These are phyloP conservation scores for Chlorencoelia australis DNA, from an alignment of 2,329 filamentous ascomycete genomes.

Conservation along the genomic window DNA sequence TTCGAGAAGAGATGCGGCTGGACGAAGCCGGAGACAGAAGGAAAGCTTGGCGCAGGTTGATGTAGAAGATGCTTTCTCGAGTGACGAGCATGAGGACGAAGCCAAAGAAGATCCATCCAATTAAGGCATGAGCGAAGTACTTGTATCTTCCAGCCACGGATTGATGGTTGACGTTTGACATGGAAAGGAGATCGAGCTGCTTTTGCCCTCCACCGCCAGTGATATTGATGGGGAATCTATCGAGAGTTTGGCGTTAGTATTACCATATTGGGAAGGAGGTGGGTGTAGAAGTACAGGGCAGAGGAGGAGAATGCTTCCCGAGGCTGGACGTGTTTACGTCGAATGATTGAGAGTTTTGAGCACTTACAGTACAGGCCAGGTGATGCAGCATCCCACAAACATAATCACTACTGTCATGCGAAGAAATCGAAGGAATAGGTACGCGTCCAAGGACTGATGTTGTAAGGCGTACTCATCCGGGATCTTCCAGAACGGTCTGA, in stretches of 20 bases:
- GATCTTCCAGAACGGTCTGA: slow-evolving; percentile 54
- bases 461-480: slow-evolving; percentile 74
- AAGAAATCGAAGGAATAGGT: slow-evolving; percentile 81
- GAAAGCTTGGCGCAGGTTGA: slow-evolving; percentile 89
- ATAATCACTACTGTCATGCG: slow-evolving; percentile 70
- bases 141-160: slow-evolving; percentile 44
- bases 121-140: slow-evolving; percentile 70
- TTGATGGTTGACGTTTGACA: slow-evolving; percentile 59
- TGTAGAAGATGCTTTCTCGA: slow-evolving; percentile 80
- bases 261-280: too few relatives aligned
- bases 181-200: slow-evolving; percentile 69
- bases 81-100: slow-evolving; percentile 86
- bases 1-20: slow-evolving; percentile 78
- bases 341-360: too few relatives aligned
- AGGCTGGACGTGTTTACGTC: too few relatives aligned
- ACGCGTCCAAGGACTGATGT: slow-evolving; percentile 86
- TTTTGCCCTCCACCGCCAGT: slow-evolving; percentile 58
- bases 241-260: too few relatives aligned
- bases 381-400: slow-evolving; percentile 73
- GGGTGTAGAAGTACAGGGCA: too few relatives aligned
- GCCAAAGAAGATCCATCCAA: slow-evolving; percentile 69
- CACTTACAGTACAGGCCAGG: slow-evolving; percentile 80
- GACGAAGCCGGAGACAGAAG: slow-evolving; percentile 76
- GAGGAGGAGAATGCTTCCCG: too few relatives aligned
- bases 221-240: slow-evolving; percentile 76